Evolutionary conservation across 495 filamentous ascomycete genomes (phyloP), one percentile per base, ranked within the genome.

Genomic region (Neurospora sp.): DNA sequence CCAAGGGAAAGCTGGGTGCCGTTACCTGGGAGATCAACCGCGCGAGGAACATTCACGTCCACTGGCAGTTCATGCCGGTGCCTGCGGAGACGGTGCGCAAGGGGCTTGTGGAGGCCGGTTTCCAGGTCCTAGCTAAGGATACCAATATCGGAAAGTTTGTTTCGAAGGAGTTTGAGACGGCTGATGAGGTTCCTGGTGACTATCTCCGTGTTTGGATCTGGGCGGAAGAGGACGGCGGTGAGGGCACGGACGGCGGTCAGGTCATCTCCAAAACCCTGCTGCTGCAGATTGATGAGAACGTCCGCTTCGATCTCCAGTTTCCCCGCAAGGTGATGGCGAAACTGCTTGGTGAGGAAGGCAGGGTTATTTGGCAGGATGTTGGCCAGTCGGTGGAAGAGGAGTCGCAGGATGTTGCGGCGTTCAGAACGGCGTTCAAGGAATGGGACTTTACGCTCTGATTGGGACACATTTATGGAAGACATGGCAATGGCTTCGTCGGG

Each of bases 21-120:
- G 92, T 98, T 3, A 95, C 94, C 0, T 99, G 93, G 87, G 95
- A 98, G 82, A 91, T 99, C 75, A 93, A 89, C 76, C 89, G 94
- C 20, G 83, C 82, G 3, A 85, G 85, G 12, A 93, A 93, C 31
- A 90, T 98, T 70, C 96, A 99, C 79, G 85, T 88, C 0, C 96
- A 97, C 78, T 98, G 95, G 96, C 96, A 99, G 84, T 95, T 96
- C 76, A 84, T 98, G 40, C 95, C 96, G 3, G 86, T 97, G 1
- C 87, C 91, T 0, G 78, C 85, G 0, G 85, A 89, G 12, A 81
- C 92, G 31, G 85, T 97, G 48, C 79, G 78, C 10, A 87, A 88
- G 53, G 90, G 91, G 0, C 84, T 94, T 1, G 92, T 96, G 9
- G 91, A 94, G 76, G 92, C 91, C 0, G 94, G 89, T 0, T 97